Evolutionary conservation across 495 filamentous ascomycete species (phyloP).

Genomic region (Pyrenula massariospora): DNA sequence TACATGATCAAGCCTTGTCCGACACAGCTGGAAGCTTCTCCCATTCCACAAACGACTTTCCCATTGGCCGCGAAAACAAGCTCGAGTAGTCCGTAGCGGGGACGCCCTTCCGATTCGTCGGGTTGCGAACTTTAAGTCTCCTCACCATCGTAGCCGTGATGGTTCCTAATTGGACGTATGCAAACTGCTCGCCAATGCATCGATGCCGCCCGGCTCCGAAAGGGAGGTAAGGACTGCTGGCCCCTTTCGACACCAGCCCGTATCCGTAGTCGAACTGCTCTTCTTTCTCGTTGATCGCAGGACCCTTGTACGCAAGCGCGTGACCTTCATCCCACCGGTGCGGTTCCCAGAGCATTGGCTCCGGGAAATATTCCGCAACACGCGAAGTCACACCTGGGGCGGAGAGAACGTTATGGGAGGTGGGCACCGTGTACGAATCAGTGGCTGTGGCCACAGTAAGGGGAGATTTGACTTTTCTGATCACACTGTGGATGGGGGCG

Average conservation of each 20-base stretch:
- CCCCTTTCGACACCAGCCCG: conserved; percentile 36
- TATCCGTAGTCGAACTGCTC: conserved; percentile 38
- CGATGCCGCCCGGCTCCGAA: conserved; percentile 45
- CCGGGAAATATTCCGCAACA: conserved; percentile 29
- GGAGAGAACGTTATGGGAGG: conserved; percentile 34
- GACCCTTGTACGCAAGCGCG: background rate
- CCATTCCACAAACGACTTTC: conserved; percentile 28
- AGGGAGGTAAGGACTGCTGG: conserved; percentile 42
- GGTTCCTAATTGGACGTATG: conserved; percentile 38
- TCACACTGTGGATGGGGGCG: conserved; percentile 53
- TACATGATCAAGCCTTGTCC: background rate
- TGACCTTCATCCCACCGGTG: conserved; percentile 36
- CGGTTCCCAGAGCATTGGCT: conserved; percentile 37
- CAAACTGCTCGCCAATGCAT: conserved; percentile 46
- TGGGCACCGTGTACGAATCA: conserved; percentile 28
- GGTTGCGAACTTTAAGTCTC: conserved; percentile 28
- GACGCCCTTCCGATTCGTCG: conserved; percentile 17
- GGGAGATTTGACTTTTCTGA: conserved; percentile 49
- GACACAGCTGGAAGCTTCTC: conserved; percentile 15
- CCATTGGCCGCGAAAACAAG: conserved; percentile 38
- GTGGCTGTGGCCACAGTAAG: conserved; percentile 35
- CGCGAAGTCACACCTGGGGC: conserved; percentile 37
- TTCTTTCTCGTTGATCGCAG: conserved; percentile 20
- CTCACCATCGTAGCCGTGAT: conserved; percentile 36
- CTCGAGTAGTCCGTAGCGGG: conserved; percentile 40